These are phyloP conservation scores for Yamadazyma sp. DNA, from an alignment of 1,139 yeast species.

Conservation along the genomic window DNA sequence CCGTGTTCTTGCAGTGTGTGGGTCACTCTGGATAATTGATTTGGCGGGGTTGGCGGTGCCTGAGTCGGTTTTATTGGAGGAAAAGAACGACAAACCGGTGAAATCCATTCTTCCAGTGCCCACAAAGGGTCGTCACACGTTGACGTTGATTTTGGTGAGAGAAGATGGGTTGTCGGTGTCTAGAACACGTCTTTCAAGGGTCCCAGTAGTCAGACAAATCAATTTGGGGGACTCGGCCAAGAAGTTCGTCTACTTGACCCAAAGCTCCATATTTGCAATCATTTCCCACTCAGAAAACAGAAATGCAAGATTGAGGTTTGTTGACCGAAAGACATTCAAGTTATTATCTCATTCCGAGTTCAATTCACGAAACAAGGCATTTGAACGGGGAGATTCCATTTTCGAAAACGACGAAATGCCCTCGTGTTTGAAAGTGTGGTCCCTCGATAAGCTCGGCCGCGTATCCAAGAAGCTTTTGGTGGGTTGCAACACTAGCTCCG, in stretches of 20 bases:
- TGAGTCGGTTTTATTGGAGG: constrained; percentile 40
- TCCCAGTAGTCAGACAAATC: constrained; percentile 31
- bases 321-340: constrained; percentile 32
- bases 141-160: constrained; percentile 28
- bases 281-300: constrained; percentile 33
- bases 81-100: constrained; percentile 26
- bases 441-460: constrained; percentile 30
- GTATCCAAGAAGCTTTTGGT: constrained; percentile 40
- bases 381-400: constrained; percentile 18
- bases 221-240: constrained; percentile 40
- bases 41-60: constrained; percentile 35
- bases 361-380: constrained; percentile 18
- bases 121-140: constrained; percentile 14
- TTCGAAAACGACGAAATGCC: constrained; percentile 39
- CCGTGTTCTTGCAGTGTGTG: constrained; percentile 30
- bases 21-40: constrained; percentile 45
- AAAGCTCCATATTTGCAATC: constrained; percentile 37
- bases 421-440: constrained; percentile 25
- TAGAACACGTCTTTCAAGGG: constrained; percentile 26
- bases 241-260: constrained; percentile 31
- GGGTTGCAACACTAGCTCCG: constrained; percentile 31
- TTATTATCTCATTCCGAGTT: constrained; percentile 22
- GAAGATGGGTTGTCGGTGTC: constrained; percentile 52
- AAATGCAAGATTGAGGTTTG: constrained; percentile 28
- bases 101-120: constrained; percentile 17